Conservation (phyloP, 2,329 filamentous ascomycete genomes). For the Periconia sp. region DNA sequence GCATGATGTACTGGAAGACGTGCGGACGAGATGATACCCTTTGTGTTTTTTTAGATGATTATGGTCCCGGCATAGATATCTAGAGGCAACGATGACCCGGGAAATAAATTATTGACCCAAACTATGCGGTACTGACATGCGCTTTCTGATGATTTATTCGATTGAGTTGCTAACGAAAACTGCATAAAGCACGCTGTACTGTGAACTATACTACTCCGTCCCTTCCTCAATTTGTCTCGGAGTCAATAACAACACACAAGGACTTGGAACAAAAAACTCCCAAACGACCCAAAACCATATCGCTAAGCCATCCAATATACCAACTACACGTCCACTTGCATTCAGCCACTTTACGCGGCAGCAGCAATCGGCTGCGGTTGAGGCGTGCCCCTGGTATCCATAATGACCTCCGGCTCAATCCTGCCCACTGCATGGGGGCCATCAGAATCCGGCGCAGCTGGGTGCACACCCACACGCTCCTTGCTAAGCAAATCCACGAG, state of each 20-base stretch:
- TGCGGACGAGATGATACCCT: conserved; percentile 1
- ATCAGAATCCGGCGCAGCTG: conserved; percentile 44
- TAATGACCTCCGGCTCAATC: conserved; percentile 33
- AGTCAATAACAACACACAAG: too few species aligned
- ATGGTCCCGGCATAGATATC: too few species aligned
- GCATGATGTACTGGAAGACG: too few species aligned
- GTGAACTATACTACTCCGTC: too few species aligned
- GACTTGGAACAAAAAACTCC: conserved; percentile 1
- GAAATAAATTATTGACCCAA: too few species aligned
- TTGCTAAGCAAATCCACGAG: conserved; percentile 90
- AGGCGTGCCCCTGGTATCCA: conserved; percentile 35
- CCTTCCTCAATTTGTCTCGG: too few species aligned
- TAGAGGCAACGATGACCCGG: too few species aligned
- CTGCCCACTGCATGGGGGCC: conserved; percentile 31
- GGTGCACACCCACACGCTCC: conserved; percentile 86
- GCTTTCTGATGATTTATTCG: too few species aligned
- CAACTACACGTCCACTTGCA: conserved; percentile 1
- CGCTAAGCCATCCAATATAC: background rate
- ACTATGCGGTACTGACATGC: too few species aligned
- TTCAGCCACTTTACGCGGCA: conserved; percentile 25
- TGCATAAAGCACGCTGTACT: too few species aligned
- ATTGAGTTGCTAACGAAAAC: too few species aligned
- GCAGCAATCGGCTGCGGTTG: conserved; percentile 42
- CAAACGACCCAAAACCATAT: conserved; percentile 7
- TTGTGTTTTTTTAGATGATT: too few species aligned